These are phyloP conservation scores for Naegleria lovaniensis DNA, from an alignment of 208 protist genomes.

Conservation along the genomic window DNA sequence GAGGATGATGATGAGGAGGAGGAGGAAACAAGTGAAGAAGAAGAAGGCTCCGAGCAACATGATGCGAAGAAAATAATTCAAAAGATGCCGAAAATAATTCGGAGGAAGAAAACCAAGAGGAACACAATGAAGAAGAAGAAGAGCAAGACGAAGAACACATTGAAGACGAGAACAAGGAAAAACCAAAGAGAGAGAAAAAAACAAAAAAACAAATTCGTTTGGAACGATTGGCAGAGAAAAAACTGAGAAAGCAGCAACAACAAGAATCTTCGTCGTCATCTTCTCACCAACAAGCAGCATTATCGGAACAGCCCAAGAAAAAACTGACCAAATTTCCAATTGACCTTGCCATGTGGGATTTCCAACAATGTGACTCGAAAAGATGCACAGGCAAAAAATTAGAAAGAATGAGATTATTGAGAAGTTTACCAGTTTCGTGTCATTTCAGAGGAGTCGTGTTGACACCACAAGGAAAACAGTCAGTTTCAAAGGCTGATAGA, in stretches of 20 bases:
- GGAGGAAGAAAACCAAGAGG: background rate
- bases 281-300: background rate
- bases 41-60: too few species aligned
- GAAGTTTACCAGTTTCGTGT: slow-evolving; percentile 69
- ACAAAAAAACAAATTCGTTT: background rate
- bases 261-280: background rate
- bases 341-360: slow-evolving; percentile 95
- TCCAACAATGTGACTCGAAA: slow-evolving; percentile 95
- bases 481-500: slow-evolving; percentile 86
- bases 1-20: background rate
- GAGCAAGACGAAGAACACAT: background rate
- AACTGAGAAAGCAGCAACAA: background rate
- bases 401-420: slow-evolving; percentile 73
- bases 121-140: background rate
- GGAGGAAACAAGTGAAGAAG: background rate
- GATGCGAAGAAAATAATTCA: too few species aligned
- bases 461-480: slow-evolving; percentile 76
- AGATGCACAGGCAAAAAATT: slow-evolving; percentile 93
- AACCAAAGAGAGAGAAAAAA: background rate
- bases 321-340: slow-evolving; percentile 38
- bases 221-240: background rate
- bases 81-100: too few species aligned
- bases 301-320: background rate
- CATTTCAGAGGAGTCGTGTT: slow-evolving; percentile 88
- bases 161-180: background rate